Evolutionary conservation across 352 stramenopile species (phyloP).

Genomic region (Phytophthora chlamydospora): DNA sequence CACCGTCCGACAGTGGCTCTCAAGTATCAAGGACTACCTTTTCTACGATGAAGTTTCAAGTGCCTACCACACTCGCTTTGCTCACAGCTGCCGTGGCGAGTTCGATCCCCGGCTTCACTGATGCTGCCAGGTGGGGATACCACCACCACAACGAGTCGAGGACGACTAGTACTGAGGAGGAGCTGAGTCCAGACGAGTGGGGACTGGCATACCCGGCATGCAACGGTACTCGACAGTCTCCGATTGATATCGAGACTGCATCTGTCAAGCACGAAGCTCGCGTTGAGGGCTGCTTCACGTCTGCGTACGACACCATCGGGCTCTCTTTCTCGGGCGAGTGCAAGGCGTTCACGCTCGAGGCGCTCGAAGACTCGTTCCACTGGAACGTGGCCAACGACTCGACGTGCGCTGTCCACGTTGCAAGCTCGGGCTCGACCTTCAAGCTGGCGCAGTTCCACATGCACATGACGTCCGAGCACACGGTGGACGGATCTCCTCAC

Average conservation of each 20-base stretch:
- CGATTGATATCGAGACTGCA: constrained; percentile 36
- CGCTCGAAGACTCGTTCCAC: constrained; percentile 55
- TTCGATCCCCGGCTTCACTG: not conserved
- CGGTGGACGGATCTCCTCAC: constrained; percentile 35
- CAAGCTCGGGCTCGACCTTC: constrained; percentile 47
- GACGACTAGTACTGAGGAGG: not conserved
- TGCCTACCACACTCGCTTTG: not conserved
- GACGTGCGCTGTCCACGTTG: constrained; percentile 10
- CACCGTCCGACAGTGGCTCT: not conserved
- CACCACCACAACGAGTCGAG: not conserved
- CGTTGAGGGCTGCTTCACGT: constrained; percentile 14
- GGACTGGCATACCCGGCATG: constrained; percentile 26
- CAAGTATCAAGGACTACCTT: not conserved
- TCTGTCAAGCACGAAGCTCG: constrained; percentile 1
- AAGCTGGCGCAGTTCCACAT: constrained; percentile 51
- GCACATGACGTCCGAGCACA: constrained; percentile 44
- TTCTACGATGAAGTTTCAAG: not conserved
- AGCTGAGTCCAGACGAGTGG: constrained; percentile 1
- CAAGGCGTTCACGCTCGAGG: constrained; percentile 48
- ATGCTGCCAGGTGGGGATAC: not conserved
- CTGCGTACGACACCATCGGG: constrained; percentile 35
- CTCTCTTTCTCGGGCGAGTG: constrained; percentile 52
- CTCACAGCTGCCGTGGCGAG: not conserved
- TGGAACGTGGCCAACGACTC: constrained; percentile 40
- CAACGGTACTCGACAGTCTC: constrained; percentile 44